Evolutionary conservation across 177 flowering plant species (phyloP).

Genomic region (Vitis hybrid): DNA sequence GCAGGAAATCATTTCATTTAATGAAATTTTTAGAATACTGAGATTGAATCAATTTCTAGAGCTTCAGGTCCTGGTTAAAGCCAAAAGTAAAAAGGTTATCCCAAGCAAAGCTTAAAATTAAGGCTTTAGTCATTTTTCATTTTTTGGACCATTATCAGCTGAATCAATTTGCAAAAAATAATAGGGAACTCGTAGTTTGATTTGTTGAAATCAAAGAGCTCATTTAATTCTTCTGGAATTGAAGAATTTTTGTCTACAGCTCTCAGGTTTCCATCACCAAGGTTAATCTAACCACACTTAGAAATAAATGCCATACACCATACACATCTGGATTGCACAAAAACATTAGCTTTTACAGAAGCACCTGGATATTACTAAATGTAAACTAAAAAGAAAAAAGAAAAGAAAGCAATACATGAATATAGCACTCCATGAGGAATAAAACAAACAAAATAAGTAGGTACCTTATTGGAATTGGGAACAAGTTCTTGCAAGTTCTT

Average conservation of each 20-base stretch:
- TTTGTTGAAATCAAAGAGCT: neutral
- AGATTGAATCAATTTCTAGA: too few species aligned
- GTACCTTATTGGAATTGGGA: conserved; percentile 43
- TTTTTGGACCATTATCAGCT: too few species aligned
- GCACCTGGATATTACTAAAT: neutral
- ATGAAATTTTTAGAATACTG: too few species aligned
- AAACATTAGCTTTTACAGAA: neutral
- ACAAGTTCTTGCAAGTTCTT: conserved; percentile 39
- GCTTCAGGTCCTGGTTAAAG: too few species aligned
- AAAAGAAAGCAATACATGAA: too few species aligned
- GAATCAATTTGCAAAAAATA: too few species aligned
- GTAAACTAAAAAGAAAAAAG: neutral
- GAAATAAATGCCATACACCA: neutral
- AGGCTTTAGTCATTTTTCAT: too few species aligned
- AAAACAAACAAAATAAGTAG: neutral
- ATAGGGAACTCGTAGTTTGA: too few species aligned
- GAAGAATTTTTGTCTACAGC: neutral
- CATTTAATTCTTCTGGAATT: neutral
- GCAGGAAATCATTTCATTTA: too few species aligned
- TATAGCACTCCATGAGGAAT: neutral
- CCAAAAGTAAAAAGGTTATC: neutral
- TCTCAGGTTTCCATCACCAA: neutral
- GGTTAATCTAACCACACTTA: neutral
- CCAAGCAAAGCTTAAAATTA: too few species aligned
- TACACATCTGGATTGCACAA: neutral